Percentiles rank a stretch among this genome's conserved stretches.
Conservation (phyloP, 2,329 filamentous ascomycete genomes). For the Eutypella sp. region DNA sequence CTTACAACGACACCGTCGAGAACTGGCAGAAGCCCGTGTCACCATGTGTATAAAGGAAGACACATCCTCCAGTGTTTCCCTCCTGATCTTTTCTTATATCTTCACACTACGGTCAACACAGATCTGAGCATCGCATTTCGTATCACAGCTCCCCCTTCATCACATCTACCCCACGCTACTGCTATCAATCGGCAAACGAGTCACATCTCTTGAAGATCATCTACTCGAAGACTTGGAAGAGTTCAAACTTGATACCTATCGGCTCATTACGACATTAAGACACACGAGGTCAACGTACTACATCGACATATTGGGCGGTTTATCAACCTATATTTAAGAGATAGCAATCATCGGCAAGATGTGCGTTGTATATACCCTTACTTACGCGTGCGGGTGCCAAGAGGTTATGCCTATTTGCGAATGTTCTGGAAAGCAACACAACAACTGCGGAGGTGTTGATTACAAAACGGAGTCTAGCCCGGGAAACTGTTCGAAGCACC, state of each 20-base stretch:
- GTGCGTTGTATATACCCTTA: neutral
- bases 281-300: no score
- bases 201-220: no score
- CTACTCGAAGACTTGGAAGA: no score
- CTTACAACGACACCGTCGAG: neutral
- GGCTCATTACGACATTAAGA: no score
- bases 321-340: neutral
- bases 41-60: neutral
- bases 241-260: no score
- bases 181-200: no score
- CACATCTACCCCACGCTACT: no score
- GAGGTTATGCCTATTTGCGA: constrained; percentile 4
- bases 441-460: no score
- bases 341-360: neutral
- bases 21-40: neutral
- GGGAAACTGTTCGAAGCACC: no score
- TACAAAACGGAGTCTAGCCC: no score
- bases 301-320: no score
- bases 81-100: neutral
- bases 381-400: neutral
- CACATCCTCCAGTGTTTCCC: neutral
- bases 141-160: no score
- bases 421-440: neutral
- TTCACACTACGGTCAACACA: neutral
- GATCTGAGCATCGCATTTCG: neutral